Percentiles rank a stretch among this genome's conserved stretches.
Conservation (phyloP, 2,329 filamentous ascomycete genomes). For the Cladophialophora exuberans region DNA sequence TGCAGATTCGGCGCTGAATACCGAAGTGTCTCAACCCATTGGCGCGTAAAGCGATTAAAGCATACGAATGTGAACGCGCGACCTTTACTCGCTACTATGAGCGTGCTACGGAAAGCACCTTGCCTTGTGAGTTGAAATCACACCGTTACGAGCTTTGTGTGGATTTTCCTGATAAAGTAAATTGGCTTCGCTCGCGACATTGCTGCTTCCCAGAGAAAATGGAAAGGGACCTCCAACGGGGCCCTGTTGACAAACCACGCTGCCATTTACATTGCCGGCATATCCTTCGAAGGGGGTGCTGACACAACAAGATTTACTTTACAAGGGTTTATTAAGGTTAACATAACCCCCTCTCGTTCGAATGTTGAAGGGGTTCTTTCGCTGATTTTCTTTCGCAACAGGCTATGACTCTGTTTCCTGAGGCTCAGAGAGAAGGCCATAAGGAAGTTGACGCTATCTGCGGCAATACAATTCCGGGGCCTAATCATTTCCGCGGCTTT, state of each 20-base stretch:
- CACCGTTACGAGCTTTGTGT: no score
- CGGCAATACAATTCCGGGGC: slow-evolving; percentile 48
- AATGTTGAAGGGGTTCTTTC: neutral
- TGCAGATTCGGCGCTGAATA: no score
- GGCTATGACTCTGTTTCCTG: slow-evolving; percentile 55
- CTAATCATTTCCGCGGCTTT: slow-evolving; percentile 53
- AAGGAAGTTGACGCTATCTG: slow-evolving; percentile 55
- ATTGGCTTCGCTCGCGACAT: slow-evolving; percentile 10
- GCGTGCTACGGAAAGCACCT: no score
- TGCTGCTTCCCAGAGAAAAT: slow-evolving; percentile 11
- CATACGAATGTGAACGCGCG: no score
- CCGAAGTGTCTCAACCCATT: no score
- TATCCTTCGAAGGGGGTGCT: slow-evolving; percentile 45
- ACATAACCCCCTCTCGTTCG: neutral
- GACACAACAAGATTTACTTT: slow-evolving; percentile 55
- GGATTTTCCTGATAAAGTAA: no score
- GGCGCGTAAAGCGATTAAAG: no score
- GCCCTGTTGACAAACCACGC: slow-evolving; percentile 21
- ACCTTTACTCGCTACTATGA: no score
- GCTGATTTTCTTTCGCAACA: slow-evolving; percentile 12
- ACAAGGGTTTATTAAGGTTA: slow-evolving; percentile 47
- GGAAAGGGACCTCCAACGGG: slow-evolving; percentile 25
- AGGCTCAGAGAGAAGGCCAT: slow-evolving; percentile 50
- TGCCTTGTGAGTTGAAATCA: no score
- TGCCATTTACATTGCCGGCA: slow-evolving; percentile 39